These are phyloP conservation scores for Maudiozyma humilis DNA, from an alignment of 1,139 yeast genomes.

Conservation along the genomic window DNA sequence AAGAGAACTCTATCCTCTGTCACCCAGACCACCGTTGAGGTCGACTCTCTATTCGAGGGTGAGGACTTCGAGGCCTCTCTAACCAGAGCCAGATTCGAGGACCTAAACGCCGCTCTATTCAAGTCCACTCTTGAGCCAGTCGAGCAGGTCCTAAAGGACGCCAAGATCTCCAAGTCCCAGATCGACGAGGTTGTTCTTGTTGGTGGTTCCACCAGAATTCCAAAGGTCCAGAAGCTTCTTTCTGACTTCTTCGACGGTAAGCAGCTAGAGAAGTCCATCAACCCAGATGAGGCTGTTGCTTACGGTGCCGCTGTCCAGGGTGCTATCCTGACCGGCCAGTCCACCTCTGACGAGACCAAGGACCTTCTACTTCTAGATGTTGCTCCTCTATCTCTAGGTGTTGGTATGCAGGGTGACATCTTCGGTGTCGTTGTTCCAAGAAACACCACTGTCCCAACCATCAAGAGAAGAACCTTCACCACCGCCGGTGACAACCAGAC, in stretches of 20 bases:
- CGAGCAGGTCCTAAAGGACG: constrained; percentile 94
- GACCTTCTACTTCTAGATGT: constrained; percentile 96
- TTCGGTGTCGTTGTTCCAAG: constrained; percentile 99
- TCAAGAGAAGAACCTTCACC: constrained; percentile 99
- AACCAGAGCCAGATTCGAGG: constrained; percentile 99
- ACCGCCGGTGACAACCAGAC: constrained; percentile 99
- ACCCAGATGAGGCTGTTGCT: constrained; percentile 98
- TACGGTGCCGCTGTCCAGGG: constrained; percentile 98
- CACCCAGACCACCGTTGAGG: constrained; percentile 93
- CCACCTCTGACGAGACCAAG: constrained; percentile 94
- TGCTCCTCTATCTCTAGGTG: constrained; percentile 98
- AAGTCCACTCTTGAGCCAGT: constrained; percentile 45
- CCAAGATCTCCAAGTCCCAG: constrained; percentile 80
- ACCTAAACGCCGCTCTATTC: constrained; percentile 90
- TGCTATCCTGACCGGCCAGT: constrained; percentile 97
- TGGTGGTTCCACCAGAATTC: constrained; percentile 99
- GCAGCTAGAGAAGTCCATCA: constrained; percentile 90
- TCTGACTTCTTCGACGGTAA: constrained; percentile 98
- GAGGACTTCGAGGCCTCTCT: constrained; percentile 92
- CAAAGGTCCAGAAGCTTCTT: constrained; percentile 94
- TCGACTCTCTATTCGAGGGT: constrained; percentile 94
- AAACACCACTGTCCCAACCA: constrained; percentile 99
- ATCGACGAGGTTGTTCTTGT: constrained; percentile 96
- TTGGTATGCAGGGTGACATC: constrained; percentile 99
- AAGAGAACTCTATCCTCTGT: constrained; percentile 97